Conservation (phyloP, 805 yeast genomes). For the Priceomyces melissophilus region DNA sequence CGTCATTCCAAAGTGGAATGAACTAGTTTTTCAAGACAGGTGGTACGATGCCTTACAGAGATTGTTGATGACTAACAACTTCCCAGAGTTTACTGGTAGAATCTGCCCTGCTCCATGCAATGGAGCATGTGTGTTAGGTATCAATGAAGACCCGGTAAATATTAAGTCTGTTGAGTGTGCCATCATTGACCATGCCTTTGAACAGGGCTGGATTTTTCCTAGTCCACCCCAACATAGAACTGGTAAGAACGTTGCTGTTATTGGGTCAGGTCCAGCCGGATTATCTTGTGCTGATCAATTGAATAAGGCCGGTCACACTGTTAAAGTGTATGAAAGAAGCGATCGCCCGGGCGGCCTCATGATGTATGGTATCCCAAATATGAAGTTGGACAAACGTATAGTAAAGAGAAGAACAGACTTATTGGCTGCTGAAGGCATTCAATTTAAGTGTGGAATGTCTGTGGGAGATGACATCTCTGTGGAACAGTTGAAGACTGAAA, state of each 20-base stretch:
- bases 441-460: slow-evolving; percentile 70
- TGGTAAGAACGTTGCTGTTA: slow-evolving; percentile 77
- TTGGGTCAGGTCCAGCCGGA: slow-evolving; percentile 98
- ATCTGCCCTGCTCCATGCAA: slow-evolving; percentile 99
- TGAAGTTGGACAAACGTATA: slow-evolving; percentile 91
- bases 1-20: slow-evolving; percentile 97
- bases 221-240: slow-evolving; percentile 75
- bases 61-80: slow-evolving; percentile 91
- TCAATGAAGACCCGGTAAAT: slow-evolving; percentile 93
- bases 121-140: slow-evolving; percentile 90
- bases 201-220: slow-evolving; percentile 94
- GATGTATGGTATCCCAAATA: slow-evolving; percentile 99
- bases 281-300: slow-evolving; percentile 95
- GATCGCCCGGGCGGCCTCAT: slow-evolving; percentile 95
- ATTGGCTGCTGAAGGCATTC: slow-evolving; percentile 85
- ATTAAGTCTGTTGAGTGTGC: slow-evolving; percentile 95
- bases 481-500: slow-evolving; percentile 56
- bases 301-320: slow-evolving; percentile 91
- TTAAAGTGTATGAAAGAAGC: slow-evolving; percentile 88
- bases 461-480: slow-evolving; percentile 81
- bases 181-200: slow-evolving; percentile 93
- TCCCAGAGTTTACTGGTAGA: slow-evolving; percentile 98
- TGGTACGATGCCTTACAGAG: slow-evolving; percentile 94
- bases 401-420: slow-evolving; percentile 92
- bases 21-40: slow-evolving; percentile 87